Percentiles rank a stretch among this genome's conserved stretches.
phyloP scores from a whole-genome alignment of 169 alveolate genomes.

The Babesia sp. region DNA sequence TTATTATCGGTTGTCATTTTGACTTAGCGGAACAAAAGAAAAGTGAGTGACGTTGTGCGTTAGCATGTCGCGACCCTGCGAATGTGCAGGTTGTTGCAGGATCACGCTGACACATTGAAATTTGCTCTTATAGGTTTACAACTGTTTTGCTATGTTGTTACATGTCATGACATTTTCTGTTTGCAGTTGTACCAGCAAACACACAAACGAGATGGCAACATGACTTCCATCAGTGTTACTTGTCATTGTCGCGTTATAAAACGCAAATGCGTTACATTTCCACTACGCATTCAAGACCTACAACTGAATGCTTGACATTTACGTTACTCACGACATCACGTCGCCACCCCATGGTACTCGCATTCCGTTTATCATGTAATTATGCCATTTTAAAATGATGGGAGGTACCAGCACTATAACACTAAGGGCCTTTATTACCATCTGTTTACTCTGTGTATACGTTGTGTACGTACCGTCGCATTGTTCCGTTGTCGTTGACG shows the following conservation, averaged over 20 bases:
- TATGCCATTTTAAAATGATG: not conserved
- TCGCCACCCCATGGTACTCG: constrained; percentile 12
- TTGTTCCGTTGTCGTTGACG: not conserved
- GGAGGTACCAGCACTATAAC: not conserved
- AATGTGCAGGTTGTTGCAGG: constrained; percentile 15
- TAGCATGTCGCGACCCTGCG: constrained; percentile 14
- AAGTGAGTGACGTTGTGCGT: constrained; percentile 9
- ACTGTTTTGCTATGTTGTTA: too few relatives aligned
- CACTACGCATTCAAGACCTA: too few relatives aligned
- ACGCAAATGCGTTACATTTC: too few relatives aligned
- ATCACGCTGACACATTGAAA: not conserved
- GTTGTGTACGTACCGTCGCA: not conserved
- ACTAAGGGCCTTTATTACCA: not conserved
- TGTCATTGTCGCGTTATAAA: too few relatives aligned
- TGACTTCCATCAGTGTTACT: too few relatives aligned
- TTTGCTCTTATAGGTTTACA: too few relatives aligned
- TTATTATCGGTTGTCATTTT: constrained; percentile 16
- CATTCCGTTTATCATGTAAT: not conserved
- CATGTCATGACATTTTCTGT: too few relatives aligned
- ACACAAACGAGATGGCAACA: too few relatives aligned
- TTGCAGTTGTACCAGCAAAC: too few relatives aligned
- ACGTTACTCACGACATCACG: not conserved
- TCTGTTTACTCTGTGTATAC: not conserved
- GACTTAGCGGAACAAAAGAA: not conserved
- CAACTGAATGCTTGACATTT: too few relatives aligned